Conservation (phyloP, 2,329 filamentous ascomycete species). For the Talaromyces rugulosus region DNA sequence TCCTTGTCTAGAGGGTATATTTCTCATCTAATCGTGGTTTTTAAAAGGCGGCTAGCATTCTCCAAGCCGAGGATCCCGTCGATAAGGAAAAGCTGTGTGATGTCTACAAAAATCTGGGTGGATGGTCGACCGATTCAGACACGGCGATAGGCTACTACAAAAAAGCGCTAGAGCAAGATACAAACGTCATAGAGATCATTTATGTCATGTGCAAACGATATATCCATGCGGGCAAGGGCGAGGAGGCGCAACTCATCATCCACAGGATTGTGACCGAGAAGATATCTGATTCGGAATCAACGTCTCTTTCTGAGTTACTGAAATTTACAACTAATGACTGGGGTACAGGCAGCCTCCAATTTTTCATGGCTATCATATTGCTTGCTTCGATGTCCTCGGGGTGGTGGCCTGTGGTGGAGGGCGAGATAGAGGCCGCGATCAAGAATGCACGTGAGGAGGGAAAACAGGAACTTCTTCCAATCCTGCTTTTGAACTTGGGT, state of each 20-base stretch:
- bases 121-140: neutral
- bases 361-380: neutral
- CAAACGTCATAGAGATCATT: neutral
- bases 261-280: neutral
- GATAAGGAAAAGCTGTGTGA: neutral
- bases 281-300: neutral
- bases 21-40: neutral
- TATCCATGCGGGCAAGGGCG: neutral
- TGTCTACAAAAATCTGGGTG: neutral
- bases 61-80: neutral
- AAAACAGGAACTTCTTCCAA: neutral
- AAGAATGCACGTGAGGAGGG: neutral
- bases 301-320: neutral
- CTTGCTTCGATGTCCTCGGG: neutral
- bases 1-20: neutral
- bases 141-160: neutral
- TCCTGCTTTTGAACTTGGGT: neutral
- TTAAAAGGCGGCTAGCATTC: neutral
- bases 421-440: neutral
- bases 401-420: neutral
- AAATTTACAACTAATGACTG: neutral
- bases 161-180: neutral
- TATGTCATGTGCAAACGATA: neutral
- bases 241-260: neutral
- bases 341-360: neutral